These are phyloP conservation scores for Trichoderma erinaceum DNA, from an alignment of 495 filamentous ascomycete species.

Conservation along the genomic window DNA sequence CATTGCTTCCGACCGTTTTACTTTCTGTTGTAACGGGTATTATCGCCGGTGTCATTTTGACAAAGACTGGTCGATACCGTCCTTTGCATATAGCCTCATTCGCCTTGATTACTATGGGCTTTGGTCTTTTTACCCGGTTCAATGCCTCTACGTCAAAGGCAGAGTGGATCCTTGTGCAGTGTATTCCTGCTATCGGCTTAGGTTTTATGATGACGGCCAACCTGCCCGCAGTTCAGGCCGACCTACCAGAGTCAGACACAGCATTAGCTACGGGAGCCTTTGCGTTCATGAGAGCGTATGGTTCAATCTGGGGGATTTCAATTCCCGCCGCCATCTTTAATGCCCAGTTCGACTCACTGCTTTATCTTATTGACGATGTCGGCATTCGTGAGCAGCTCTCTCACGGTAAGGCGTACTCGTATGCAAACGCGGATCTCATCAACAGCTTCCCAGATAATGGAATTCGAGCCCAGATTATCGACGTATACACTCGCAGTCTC, in stretches of 20 bases:
- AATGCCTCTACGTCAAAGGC: conserved; percentile 27
- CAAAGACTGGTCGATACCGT: conserved; percentile 55
- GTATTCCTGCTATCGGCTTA: conserved; percentile 24
- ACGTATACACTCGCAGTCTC: conserved; percentile 15
- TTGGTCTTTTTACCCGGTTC: conserved; percentile 39
- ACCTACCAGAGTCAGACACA: conserved; percentile 31
- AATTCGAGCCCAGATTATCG: not conserved
- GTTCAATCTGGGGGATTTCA: conserved; percentile 44
- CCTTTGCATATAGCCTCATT: conserved; percentile 37
- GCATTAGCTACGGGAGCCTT: conserved; percentile 40
- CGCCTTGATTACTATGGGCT: conserved; percentile 33
- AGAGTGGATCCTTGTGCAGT: conserved; percentile 27
- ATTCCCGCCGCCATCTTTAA: conserved; percentile 49
- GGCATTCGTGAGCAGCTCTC: conserved; percentile 20
- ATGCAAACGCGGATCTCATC: conserved; percentile 24
- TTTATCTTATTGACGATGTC: conserved; percentile 23
- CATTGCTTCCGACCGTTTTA: conserved; percentile 65
- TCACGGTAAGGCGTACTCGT: conserved; percentile 27
- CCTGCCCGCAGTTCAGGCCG: conserved; percentile 37
- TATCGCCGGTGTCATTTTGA: conserved; percentile 59
- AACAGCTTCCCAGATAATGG: not conserved
- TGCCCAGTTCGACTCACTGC: conserved; percentile 25
- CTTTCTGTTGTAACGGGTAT: conserved; percentile 59
- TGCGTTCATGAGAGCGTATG: conserved; percentile 43
- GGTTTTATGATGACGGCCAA: conserved; percentile 29